phyloP scores from a whole-genome alignment of 352 stramenopile species.

The Pythium graminicola region DNA sequence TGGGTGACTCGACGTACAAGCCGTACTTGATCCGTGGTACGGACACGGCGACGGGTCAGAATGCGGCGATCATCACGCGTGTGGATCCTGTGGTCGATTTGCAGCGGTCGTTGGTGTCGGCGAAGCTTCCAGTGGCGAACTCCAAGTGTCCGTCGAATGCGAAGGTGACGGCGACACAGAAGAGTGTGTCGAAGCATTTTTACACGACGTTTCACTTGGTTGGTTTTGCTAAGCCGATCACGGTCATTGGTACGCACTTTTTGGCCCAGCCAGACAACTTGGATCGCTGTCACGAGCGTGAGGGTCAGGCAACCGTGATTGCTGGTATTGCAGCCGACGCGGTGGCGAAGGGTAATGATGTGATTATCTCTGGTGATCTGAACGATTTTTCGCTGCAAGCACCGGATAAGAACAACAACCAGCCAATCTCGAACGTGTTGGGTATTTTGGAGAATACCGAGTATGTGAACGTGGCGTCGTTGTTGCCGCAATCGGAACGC shows the following conservation, averaged over 20 bases:
- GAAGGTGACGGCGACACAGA: conserved; percentile 1
- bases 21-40: conserved; percentile 28
- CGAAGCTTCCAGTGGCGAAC: conserved; percentile 16
- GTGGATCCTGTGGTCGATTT: conserved; percentile 24
- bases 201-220: conserved; percentile 25
- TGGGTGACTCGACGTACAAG: conserved; percentile 25
- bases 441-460: conserved; percentile 17
- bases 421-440: conserved; percentile 24
- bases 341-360: conserved; percentile 12
- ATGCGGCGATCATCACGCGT: conserved; percentile 26
- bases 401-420: conserved; percentile 24
- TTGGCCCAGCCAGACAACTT: conserved; percentile 25
- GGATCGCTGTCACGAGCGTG: conserved; percentile 23
- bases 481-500: conserved; percentile 3
- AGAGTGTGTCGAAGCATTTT: conserved; percentile 31
- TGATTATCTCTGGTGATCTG: conserved; percentile 30
- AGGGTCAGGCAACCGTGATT: conserved; percentile 27
- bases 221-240: conserved; percentile 24
- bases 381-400: conserved; percentile 25
- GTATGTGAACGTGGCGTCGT: conserved; percentile 14
- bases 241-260: conserved; percentile 39
- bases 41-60: conserved; percentile 29
- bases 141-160: conserved; percentile 19
- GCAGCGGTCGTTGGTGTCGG: conserved; percentile 11
- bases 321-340: conserved; percentile 4